Percentiles rank a stretch among this genome's conserved stretches.
These are phyloP conservation scores for Bromus sterilis DNA, from an alignment of 176 grass and related monocot genomes.

Conservation along the genomic window DNA sequence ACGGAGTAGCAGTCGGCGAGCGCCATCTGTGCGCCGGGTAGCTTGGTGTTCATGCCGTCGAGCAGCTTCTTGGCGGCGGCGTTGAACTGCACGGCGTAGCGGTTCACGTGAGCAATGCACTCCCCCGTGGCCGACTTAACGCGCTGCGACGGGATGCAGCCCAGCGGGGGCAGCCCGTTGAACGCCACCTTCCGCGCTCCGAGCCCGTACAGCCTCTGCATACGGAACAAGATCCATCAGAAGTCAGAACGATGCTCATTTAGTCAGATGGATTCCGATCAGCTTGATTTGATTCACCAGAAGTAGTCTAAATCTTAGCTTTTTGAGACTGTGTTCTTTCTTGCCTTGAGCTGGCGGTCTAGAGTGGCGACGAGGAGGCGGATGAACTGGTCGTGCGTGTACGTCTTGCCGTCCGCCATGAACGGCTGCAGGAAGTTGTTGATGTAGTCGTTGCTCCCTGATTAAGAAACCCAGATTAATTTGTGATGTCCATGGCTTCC, in stretches of 20 bases:
- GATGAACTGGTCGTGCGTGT: conserved; percentile 79
- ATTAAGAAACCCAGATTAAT: background rate
- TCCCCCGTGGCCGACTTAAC: conserved; percentile 35
- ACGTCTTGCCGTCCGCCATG: conserved; percentile 72
- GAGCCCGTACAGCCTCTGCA: conserved; percentile 65
- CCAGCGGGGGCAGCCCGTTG: conserved; percentile 63
- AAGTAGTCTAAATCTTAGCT: background rate
- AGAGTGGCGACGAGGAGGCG: conserved; percentile 61
- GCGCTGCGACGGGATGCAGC: conserved; percentile 87
- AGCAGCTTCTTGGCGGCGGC: conserved; percentile 58
- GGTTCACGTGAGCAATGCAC: conserved; percentile 56
- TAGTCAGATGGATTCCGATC: background rate
- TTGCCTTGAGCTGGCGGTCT: conserved; percentile 67
- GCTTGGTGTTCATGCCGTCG: conserved; percentile 41
- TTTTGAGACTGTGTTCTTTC: background rate
- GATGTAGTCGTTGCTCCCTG: conserved; percentile 98
- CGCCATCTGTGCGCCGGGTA: conserved; percentile 61
- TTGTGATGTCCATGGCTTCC: background rate
- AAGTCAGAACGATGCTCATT: background rate
- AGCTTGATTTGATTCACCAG: background rate
- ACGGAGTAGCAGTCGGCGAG: conserved; percentile 61
- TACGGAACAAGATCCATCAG: background rate
- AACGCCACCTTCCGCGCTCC: conserved; percentile 76
- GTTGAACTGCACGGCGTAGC: conserved; percentile 72
- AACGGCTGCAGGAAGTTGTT: conserved; percentile 95